Evolutionary conservation across 108 stramenopile genomes (phyloP).

Genomic region (Mediolabrus comicus): DNA sequence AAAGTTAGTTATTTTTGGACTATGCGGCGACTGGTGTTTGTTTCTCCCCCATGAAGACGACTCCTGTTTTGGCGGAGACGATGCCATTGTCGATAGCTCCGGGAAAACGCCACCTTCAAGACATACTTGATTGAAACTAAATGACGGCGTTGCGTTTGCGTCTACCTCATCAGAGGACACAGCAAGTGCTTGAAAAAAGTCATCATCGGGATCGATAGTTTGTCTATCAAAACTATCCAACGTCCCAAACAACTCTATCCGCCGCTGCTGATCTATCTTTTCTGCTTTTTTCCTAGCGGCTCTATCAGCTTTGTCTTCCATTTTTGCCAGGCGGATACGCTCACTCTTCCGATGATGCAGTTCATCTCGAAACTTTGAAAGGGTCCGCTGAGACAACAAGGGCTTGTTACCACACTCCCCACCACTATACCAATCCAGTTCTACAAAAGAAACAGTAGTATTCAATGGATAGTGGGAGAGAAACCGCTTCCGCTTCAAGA

Average conservation of each 20-base stretch:
- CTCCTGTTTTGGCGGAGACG: background rate
- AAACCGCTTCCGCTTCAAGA: conserved; percentile 69
- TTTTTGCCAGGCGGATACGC: conserved; percentile 46
- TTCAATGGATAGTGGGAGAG: conserved; percentile 72
- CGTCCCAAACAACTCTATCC: conserved; percentile 51
- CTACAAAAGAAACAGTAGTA: conserved; percentile 64
- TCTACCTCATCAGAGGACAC: conserved; percentile 1
- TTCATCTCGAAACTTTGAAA: conserved; percentile 58
- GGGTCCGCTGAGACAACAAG: conserved; percentile 53
- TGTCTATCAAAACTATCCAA: conserved; percentile 31
- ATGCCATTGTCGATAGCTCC: background rate
- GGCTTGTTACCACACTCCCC: conserved; percentile 36
- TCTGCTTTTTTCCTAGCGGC: conserved; percentile 38
- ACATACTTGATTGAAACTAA: background rate
- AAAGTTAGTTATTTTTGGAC: background rate
- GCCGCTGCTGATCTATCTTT: conserved; percentile 27
- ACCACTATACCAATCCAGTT: conserved; percentile 54
- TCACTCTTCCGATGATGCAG: conserved; percentile 60
- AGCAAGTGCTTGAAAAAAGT: conserved; percentile 53
- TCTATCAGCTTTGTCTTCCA: conserved; percentile 61
- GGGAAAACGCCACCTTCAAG: background rate
- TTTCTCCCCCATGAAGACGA: background rate
- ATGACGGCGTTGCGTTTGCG: background rate
- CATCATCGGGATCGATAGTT: conserved; percentile 63
- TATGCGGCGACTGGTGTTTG: background rate